phyloP scores from a whole-genome alignment of 805 yeast genomes.

The Metschnikowia gelsemii region DNA sequence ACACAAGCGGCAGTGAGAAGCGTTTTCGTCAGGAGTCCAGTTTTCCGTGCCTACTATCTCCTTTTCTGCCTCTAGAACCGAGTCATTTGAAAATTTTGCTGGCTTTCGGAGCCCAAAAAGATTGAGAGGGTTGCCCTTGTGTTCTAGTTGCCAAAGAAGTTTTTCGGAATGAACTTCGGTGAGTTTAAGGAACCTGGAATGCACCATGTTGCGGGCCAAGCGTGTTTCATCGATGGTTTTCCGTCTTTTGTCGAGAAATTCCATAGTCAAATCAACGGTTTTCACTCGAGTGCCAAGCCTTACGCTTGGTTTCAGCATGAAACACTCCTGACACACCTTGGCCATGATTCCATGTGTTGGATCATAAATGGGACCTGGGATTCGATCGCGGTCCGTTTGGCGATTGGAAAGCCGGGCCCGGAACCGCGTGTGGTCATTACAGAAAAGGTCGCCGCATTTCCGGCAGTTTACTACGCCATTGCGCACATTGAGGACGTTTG shows the following conservation, averaged over 20 bases:
- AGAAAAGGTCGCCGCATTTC: conserved; percentile 70
- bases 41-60: conserved; percentile 44
- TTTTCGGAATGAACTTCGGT: conserved; percentile 24
- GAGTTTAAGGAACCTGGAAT: conserved; percentile 55
- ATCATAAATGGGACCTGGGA: conserved; percentile 35
- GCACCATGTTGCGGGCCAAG: conserved; percentile 56
- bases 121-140: conserved; percentile 1
- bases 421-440: conserved; percentile 61
- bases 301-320: conserved; percentile 52
- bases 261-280: conserved; percentile 43
- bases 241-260: conserved; percentile 45
- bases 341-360: conserved; percentile 54
- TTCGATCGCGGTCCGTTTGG: no score
- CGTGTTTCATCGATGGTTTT: conserved; percentile 46
- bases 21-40: conserved; percentile 57
- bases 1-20: conserved; percentile 64
- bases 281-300: conserved; percentile 42
- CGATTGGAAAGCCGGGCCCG: conserved; percentile 49
- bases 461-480: conserved; percentile 69
- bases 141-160: background rate
- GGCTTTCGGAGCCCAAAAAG: background rate
- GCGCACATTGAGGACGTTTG: conserved; percentile 44
- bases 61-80: conserved; percentile 22
- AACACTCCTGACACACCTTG: conserved; percentile 68
- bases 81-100: conserved; percentile 5